Conservation (phyloP, 768 basidiomycete genomes). For the Mycena capillaripes region DNA sequence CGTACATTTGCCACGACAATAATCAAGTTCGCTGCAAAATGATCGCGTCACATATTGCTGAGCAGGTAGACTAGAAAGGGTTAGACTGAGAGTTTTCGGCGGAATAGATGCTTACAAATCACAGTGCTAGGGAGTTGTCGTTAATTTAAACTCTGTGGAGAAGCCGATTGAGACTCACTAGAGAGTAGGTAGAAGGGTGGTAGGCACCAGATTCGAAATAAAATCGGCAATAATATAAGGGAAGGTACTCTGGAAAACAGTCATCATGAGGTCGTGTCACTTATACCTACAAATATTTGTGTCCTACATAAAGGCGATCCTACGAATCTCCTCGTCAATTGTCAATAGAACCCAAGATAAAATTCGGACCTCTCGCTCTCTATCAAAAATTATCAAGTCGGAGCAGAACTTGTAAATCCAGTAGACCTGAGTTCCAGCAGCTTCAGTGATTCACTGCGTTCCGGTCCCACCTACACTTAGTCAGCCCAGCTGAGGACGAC, state of each 20-base stretch:
- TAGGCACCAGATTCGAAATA: constrained; percentile 52
- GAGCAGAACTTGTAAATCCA: constrained; percentile 38
- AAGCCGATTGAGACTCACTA: constrained; percentile 19
- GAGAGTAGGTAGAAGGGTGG: constrained; percentile 47
- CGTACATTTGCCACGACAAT: constrained; percentile 49
- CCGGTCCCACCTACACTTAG: too few species aligned
- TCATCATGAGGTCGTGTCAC: not conserved
- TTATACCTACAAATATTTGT: not conserved
- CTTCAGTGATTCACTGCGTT: constrained; percentile 7
- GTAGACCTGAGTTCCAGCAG: constrained; percentile 20
- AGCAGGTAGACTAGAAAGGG: constrained; percentile 27
- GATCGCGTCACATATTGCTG: constrained; percentile 44
- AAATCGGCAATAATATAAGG: constrained; percentile 56
- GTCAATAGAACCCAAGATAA: not conserved
- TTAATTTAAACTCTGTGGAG: not conserved
- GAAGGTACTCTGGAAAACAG: constrained; percentile 39
- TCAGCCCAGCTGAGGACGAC: too few species aligned
- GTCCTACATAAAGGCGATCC: constrained; percentile 36
- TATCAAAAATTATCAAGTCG: constrained; percentile 54
- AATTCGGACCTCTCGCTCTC: constrained; percentile 55
- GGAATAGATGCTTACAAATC: constrained; percentile 22
- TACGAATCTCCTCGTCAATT: not conserved
- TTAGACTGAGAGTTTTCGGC: not conserved
- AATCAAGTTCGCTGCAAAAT: constrained; percentile 52
- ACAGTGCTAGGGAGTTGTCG: constrained; percentile 19